These are phyloP conservation scores for Quercus suber DNA, from an alignment of 306 rosid species.

Conservation along the genomic window DNA sequence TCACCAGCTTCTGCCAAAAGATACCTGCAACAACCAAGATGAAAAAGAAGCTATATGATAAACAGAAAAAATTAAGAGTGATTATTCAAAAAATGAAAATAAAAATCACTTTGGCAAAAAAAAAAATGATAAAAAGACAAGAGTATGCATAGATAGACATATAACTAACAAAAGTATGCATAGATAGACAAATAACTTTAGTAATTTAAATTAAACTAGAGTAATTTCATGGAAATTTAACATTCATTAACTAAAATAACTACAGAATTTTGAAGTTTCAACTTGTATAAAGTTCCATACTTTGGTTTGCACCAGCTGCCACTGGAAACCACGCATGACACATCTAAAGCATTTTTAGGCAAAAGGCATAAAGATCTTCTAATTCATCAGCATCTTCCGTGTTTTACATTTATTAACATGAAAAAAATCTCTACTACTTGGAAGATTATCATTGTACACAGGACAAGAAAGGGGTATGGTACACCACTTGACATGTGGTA, in stretches of 20 bases:
- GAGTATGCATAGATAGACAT: too few species aligned
- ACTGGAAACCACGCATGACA: not conserved
- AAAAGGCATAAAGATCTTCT: not conserved
- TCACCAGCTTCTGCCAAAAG: slow-evolving; percentile 97
- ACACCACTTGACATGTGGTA: not conserved
- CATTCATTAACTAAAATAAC: not conserved
- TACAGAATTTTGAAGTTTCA: not conserved
- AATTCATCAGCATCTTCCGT: not conserved
- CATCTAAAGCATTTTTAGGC: not conserved
- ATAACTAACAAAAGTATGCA: not conserved
- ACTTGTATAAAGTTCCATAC: not conserved
- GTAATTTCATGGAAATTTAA: not conserved
- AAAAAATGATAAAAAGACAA: not conserved
- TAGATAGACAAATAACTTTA: not conserved
- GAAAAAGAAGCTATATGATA: slow-evolving; percentile 10
- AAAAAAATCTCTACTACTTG: not conserved
- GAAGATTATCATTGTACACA: not conserved
- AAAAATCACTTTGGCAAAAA: slow-evolving; percentile 5
- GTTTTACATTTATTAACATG: not conserved
- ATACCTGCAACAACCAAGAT: slow-evolving; percentile 56
- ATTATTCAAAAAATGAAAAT: not conserved
- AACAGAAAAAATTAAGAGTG: slow-evolving; percentile 4
- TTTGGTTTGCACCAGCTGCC: not conserved
- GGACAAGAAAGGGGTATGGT: not conserved
- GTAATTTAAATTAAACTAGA: not conserved